These are phyloP conservation scores for Pugionium cornutum DNA, from an alignment of 345 rosid species.

Conservation along the genomic window DNA sequence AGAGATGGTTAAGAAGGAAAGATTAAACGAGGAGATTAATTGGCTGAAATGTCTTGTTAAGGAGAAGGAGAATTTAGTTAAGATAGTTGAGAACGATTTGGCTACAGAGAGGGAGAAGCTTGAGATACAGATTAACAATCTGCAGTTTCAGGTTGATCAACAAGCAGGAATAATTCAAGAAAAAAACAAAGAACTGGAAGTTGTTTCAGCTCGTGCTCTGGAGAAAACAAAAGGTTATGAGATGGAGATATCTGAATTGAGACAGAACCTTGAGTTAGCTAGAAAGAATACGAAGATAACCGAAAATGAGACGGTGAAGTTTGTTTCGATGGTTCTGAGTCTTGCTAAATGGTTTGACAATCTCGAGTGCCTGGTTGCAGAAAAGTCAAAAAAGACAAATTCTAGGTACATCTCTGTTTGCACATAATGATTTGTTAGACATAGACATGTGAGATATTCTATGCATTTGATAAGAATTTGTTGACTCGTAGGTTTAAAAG, in stretches of 20 bases:
- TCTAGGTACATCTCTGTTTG: slow-evolving; percentile 46
- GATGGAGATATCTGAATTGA: slow-evolving; percentile 40
- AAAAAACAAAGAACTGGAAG: slow-evolving; percentile 43
- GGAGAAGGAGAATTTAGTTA: slow-evolving; percentile 51
- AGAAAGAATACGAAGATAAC: slow-evolving; percentile 41
- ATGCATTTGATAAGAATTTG: slow-evolving; percentile 20
- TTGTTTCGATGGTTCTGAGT: slow-evolving; percentile 41
- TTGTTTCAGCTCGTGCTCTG: slow-evolving; percentile 39
- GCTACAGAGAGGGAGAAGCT: slow-evolving; percentile 44
- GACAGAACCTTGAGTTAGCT: slow-evolving; percentile 43
- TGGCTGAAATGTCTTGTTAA: slow-evolving; percentile 32
- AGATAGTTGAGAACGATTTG: slow-evolving; percentile 43
- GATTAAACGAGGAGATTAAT: slow-evolving; percentile 43
- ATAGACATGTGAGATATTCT: neutral
- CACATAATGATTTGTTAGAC: neutral
- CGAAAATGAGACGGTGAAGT: slow-evolving; percentile 47
- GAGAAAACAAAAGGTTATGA: slow-evolving; percentile 40
- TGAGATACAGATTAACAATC: slow-evolving; percentile 41
- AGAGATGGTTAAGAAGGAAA: slow-evolving; percentile 50
- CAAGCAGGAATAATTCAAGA: slow-evolving; percentile 42
- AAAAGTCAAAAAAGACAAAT: slow-evolving; percentile 39
- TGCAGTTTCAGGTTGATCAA: slow-evolving; percentile 44
- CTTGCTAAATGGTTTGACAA: slow-evolving; percentile 42
- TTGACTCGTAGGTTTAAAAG: slow-evolving; percentile 53
- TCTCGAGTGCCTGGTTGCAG: slow-evolving; percentile 46